Evolutionary conservation across 441 rosid species (phyloP), one percentile per base, ranked within the genome.

Genomic region (Jatropha multifida): DNA sequence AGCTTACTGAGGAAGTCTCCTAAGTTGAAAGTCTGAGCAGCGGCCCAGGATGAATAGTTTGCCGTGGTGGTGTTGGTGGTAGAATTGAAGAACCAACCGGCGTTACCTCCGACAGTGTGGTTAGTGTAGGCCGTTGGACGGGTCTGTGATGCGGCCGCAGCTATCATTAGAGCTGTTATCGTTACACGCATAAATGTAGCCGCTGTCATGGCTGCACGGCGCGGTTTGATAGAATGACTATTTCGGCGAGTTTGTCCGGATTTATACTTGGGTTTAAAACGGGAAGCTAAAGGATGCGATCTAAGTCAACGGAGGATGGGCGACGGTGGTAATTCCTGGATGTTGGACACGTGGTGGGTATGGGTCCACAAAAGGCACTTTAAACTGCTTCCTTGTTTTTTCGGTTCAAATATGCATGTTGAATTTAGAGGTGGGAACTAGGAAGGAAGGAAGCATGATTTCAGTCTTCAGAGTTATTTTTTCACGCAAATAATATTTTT

Each of bases 1-100:
- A 17, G 38, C 87, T 85, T 84, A 87, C 95, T 76, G 68, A 90
- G 88, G 62, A 51, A 85, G 81, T 90, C 95, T 69, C 95, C 92
- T 41, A 87, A 89, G 79, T 72, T 79, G 86, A 87, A 90, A 49
- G 91, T 81, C 55, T 80, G 81, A 37, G 75, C 20, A 14, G 87
- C 74, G 6, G 90, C 91, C 92, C 90, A 87, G 27, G 86, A 74
- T n/a, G 89, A 23, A 85, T 85, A 90, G 73, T 86, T 81, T n/a
- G 78, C 56, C 52, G 83, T 79, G 60, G 89, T n/a, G 71, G 83
- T 56, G 85, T 85, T 90, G 42, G 84, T 74, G 78, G 78, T 74
- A 77, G 84, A 77, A 74, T 83, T 70, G 85, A 89, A 87, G 78
- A 84, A 75, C 95, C 92, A 87, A 37, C 91, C 90, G 61, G 83